Conservation (phyloP, 148 eudicot species). For the Spergularia marina region DNA sequence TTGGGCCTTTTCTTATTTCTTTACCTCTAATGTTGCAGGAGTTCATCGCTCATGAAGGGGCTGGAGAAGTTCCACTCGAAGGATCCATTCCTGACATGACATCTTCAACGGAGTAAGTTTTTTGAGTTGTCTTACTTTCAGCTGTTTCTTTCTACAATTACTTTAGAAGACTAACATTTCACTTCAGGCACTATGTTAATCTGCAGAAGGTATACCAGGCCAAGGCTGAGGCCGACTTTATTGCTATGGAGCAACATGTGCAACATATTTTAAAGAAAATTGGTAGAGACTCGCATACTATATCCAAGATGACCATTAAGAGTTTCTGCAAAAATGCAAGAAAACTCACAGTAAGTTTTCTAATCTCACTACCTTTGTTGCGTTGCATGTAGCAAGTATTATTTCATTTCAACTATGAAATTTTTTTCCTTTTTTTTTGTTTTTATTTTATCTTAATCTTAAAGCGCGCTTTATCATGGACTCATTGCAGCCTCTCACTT, state of each 20-base stretch:
- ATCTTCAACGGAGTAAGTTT: slow-evolving; percentile 88
- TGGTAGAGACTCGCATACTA: slow-evolving; percentile 77
- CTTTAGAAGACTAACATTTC: slow-evolving; percentile 1
- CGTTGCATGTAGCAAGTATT: no score
- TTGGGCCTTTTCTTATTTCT: not conserved
- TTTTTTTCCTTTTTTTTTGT: no score
- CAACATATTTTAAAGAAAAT: slow-evolving; percentile 65
- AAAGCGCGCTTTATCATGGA: no score
- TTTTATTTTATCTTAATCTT: no score
- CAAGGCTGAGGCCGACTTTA: slow-evolving; percentile 89
- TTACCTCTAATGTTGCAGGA: slow-evolving; percentile 44
- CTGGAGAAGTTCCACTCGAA: slow-evolving; percentile 91
- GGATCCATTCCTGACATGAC: slow-evolving; percentile 99
- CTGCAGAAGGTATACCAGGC: slow-evolving; percentile 93
- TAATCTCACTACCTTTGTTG: not conserved
- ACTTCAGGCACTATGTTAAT: slow-evolving; percentile 71
- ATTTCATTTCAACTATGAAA: no score
- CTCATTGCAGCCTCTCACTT: no score
- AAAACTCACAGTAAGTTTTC: slow-evolving; percentile 68
- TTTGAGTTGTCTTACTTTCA: not conserved
- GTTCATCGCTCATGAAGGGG: slow-evolving; percentile 82
- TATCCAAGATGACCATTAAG: slow-evolving; percentile 62
- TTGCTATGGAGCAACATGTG: slow-evolving; percentile 61
- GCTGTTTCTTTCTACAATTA: not conserved
- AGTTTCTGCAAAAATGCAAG: slow-evolving; percentile 92